A percentile compares a stretch with the other conserved stretches of the same genome.
phyloP scores from a whole-genome alignment of 345 rosid species.

The Streptanthus diversifolius region DNA sequence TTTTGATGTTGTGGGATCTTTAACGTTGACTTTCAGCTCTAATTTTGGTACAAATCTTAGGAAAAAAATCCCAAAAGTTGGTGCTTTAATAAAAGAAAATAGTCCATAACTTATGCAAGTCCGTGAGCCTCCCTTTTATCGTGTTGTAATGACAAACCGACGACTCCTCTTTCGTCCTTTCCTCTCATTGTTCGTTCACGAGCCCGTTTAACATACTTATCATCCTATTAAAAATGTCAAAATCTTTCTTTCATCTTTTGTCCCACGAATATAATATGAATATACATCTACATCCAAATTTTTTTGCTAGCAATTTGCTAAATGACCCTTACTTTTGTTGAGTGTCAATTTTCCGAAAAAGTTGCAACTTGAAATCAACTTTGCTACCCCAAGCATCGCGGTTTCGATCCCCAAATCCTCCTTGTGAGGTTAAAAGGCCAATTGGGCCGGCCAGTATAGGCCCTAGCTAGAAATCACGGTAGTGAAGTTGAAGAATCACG shows the following conservation, averaged over 20 bases:
- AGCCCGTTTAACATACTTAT: not conserved
- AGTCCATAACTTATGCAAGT: not conserved
- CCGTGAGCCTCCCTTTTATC: slow-evolving; percentile 23
- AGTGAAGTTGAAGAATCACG: too few relatives aligned
- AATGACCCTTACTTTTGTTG: not conserved
- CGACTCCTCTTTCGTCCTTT: slow-evolving; percentile 15
- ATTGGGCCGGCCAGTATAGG: not conserved
- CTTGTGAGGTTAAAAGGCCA: not conserved
- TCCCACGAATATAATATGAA: not conserved
- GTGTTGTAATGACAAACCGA: slow-evolving; percentile 4
- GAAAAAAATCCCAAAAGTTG: not conserved
- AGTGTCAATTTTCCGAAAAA: not conserved
- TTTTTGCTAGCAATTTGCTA: not conserved
- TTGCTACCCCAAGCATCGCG: not conserved
- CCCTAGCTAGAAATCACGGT: too few relatives aligned
- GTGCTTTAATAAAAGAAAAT: not conserved
- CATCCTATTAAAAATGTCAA: not conserved
- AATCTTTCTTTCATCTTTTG: not conserved
- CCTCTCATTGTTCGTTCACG: slow-evolving; percentile 13
- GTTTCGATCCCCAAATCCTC: not conserved
- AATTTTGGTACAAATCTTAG: not conserved
- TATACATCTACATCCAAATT: not conserved
- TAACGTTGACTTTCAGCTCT: not conserved
- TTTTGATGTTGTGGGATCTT: not conserved
- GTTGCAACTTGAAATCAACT: not conserved